Conservation (phyloP, 148 eudicot genomes). For the Vaccinium corymbosum region DNA sequence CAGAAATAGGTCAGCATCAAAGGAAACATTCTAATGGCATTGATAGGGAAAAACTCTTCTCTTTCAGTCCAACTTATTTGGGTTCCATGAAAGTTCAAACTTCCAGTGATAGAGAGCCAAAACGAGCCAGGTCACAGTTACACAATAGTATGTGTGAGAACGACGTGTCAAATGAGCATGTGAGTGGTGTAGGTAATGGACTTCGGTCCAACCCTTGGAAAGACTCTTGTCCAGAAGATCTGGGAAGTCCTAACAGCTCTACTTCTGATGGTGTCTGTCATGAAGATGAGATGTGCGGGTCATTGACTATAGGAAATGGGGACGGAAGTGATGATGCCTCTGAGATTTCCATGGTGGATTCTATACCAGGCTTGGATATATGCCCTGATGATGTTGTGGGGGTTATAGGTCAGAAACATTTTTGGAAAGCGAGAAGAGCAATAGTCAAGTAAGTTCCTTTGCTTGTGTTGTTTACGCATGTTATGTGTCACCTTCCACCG, state of each 20-base stretch:
- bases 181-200: conserved; percentile 20
- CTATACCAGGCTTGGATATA: conserved; percentile 51
- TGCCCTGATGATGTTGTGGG: conserved; percentile 82
- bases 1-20: conserved; percentile 28
- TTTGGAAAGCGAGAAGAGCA: conserved; percentile 91
- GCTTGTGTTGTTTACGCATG: background rate
- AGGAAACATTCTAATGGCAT: conserved; percentile 17
- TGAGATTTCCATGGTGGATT: conserved; percentile 69
- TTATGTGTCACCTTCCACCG: conserved; percentile 7
- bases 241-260: conserved; percentile 25
- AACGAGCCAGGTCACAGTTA: conserved; percentile 22
- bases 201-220: conserved; percentile 22
- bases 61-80: conserved; percentile 21
- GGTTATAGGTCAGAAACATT: conserved; percentile 77
- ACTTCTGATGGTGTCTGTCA: conserved; percentile 22
- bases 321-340: conserved; percentile 63
- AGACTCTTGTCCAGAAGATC: conserved; percentile 24
- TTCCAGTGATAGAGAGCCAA: conserved; percentile 28
- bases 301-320: conserved; percentile 27
- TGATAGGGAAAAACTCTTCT: conserved; percentile 25
- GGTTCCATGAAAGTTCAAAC: conserved; percentile 21
- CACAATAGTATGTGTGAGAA: conserved; percentile 21
- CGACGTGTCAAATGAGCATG: conserved; percentile 25
- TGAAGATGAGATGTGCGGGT: conserved; percentile 30
- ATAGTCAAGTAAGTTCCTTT: conserved; percentile 69